A percentile compares a stretch with the other conserved stretches of the same genome.
These are phyloP conservation scores for Mycena metata DNA, from an alignment of 768 basidiomycete species.

Conservation along the genomic window DNA sequence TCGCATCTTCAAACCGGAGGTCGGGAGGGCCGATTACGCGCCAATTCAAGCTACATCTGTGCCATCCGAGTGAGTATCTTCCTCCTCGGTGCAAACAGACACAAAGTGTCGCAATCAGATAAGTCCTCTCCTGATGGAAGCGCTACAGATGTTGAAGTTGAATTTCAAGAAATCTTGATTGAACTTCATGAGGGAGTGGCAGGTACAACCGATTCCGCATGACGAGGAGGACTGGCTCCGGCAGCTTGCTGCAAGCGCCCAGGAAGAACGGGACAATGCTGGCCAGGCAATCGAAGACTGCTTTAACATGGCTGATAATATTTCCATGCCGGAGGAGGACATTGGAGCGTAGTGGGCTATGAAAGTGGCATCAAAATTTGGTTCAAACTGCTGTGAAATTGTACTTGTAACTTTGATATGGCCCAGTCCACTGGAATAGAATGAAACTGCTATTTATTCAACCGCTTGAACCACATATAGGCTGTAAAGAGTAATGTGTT, in stretches of 20 bases:
- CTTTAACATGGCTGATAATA: conserved; percentile 4
- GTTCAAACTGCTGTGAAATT: no score
- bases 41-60: conserved; percentile 20
- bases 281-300: background rate
- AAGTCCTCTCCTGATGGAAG: no score
- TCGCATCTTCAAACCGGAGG: conserved; percentile 17
- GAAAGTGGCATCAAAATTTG: background rate
- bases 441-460: background rate
- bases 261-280: background rate
- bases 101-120: no score
- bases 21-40: conserved; percentile 13
- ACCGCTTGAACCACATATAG: background rate
- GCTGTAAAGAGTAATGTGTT: background rate
- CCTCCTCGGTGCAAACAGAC: conserved; percentile 16
- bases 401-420: conserved; percentile 6
- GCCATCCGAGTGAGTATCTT: conserved; percentile 15
- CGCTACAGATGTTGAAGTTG: no score
- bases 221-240: conserved; percentile 20
- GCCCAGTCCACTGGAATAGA: background rate
- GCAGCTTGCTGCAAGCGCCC: conserved; percentile 13
- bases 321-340: background rate
- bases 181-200: conserved; percentile 20
- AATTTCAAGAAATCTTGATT: conserved; percentile 24
- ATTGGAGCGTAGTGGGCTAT: background rate
- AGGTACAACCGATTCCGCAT: background rate